Evolutionary conservation across 2,329 filamentous ascomycete species (phyloP).

Genomic region (Pestalotiopsis fici): DNA sequence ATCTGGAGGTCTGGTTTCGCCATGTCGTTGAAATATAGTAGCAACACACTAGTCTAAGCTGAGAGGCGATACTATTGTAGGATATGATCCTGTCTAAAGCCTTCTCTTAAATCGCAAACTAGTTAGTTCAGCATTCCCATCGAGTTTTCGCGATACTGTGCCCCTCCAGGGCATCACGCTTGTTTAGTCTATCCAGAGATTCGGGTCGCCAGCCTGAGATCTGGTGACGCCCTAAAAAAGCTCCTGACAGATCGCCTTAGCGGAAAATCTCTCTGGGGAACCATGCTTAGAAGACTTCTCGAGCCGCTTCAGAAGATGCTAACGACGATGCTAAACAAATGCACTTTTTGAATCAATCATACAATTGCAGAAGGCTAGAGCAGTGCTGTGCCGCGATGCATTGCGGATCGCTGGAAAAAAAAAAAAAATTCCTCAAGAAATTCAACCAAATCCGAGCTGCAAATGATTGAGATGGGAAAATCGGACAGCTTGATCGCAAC

Average conservation of each 20-base stretch:
- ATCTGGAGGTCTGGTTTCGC: not conserved
- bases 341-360: not conserved
- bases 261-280: slow-evolving; percentile 37
- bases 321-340: not conserved
- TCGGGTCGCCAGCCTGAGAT: slow-evolving; percentile 27
- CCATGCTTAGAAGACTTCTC: slow-evolving; percentile 15
- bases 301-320: not conserved
- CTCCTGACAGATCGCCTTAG: slow-evolving; percentile 35
- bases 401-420: not conserved
- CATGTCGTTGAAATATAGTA: slow-evolving; percentile 9
- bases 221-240: slow-evolving; percentile 29
- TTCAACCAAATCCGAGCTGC: not conserved
- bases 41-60: not conserved
- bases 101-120: not conserved
- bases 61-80: not conserved
- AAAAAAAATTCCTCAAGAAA: not conserved
- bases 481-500: not conserved
- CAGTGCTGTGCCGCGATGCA: not conserved
- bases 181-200: slow-evolving; percentile 33
- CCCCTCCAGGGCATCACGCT: slow-evolving; percentile 31
- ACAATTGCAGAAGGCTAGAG: not conserved
- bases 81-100: not conserved
- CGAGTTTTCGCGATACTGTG: slow-evolving; percentile 20
- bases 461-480: not conserved
- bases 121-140: not conserved